Conservation (phyloP, 805 yeast species). For the Hanseniaspora thailandica region DNA sequence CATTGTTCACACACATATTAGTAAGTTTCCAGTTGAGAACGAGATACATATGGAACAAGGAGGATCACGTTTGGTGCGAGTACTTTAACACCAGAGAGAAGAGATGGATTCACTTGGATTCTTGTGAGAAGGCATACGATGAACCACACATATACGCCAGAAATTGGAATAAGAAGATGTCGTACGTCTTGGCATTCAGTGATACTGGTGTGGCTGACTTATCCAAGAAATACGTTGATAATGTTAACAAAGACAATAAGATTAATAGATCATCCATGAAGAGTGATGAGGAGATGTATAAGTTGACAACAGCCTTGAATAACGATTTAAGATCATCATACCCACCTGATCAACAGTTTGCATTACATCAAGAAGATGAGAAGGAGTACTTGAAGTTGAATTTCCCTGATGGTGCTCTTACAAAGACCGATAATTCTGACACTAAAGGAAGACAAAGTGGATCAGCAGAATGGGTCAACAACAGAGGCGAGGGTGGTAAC, state of each 20-base stretch:
- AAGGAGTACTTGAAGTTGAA: constrained; percentile 28
- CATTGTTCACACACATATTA: constrained; percentile 61
- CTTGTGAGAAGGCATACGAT: constrained; percentile 79
- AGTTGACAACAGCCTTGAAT: constrained; percentile 18
- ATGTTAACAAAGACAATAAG: constrained; percentile 29
- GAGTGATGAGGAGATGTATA: constrained; percentile 30
- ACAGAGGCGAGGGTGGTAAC: constrained; percentile 66
- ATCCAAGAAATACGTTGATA: constrained; percentile 49
- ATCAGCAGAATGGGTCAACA: constrained; percentile 56
- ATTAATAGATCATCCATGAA: constrained; percentile 38
- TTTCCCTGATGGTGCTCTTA: constrained; percentile 14
- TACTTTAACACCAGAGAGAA: constrained; percentile 49
- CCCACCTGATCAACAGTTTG: neutral
- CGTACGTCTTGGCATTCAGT: constrained; percentile 65
- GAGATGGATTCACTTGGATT: constrained; percentile 81
- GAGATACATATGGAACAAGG: constrained; percentile 75
- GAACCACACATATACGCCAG: constrained; percentile 63
- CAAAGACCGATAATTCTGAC: neutral
- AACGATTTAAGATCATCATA: constrained; percentile 28
- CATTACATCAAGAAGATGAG: constrained; percentile 24
- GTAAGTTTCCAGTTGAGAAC: constrained; percentile 53
- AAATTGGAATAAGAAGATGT: constrained; percentile 93
- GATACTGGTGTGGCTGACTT: constrained; percentile 57
- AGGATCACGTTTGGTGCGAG: constrained; percentile 96
- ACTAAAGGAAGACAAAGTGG: constrained; percentile 56